Base-by-base conservation (phyloP, 2,329 filamentous ascomycete genomes). In the Talaromyces piceae region DNA sequence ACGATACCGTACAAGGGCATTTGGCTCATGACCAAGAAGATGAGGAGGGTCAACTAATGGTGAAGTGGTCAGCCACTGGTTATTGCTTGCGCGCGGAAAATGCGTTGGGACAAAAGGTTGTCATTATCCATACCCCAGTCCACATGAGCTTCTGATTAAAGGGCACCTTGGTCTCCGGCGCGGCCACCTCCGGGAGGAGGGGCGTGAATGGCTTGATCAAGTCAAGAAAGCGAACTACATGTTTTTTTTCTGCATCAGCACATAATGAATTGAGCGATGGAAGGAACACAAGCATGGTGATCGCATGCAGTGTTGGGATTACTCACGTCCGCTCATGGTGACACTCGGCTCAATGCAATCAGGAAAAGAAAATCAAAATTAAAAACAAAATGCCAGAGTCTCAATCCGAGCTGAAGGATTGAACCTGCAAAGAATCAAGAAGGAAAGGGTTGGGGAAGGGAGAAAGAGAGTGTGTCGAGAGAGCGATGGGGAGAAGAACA, bases 11-110 rank as follows among this genome's bases (percentile, higher is more conserved):
- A 98, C 57, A 93, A 78, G 59, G 93, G 91, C 93, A 98, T 97
- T 78, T 96, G 93, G 78, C 90, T 96, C 93, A 98, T 98, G 75
- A 98, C 90, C 81, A 98, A 78, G 83, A 98, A 98, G 77, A 97
- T 94, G 73, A 98, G 79, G 64, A 98, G 83, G 59, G 93, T 97
- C 71, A 91, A 83, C 75, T 78, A 56, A 47, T 54, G 39, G 49
- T 23, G 50, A 58, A 60, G 20, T 50, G 43, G 56, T 57, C 39
- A 59, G 56, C 46, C 52, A 59, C 45, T 55, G 51, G 47, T 46
- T 43, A 30, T 54, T 43, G 49, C 46, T 53, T 37, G 33, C 51
- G 44, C 26, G 25, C 39, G 18, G 43, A 47, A 27, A 26, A 22
- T 44, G 23, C 49, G 46, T 47, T 52, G 41, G 45, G 51, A 33